phyloP scores from a whole-genome alignment of 2,329 filamentous ascomycete genomes.

The Verticillium klebahnii region DNA sequence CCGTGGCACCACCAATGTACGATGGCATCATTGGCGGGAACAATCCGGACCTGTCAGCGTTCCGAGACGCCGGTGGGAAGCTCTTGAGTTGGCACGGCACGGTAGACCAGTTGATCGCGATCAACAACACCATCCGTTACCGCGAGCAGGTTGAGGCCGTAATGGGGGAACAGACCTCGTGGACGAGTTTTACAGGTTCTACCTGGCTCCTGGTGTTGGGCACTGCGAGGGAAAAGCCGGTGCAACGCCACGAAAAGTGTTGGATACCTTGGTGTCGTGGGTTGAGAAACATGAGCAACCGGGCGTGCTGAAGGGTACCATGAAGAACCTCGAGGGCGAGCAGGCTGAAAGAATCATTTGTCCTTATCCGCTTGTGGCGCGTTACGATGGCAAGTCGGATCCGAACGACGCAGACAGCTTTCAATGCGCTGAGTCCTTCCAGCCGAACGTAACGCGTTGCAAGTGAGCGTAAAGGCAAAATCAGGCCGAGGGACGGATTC shows the following conservation, averaged over 20 bases:
- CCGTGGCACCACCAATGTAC: slow-evolving; percentile 2
- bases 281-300: slow-evolving; percentile 19
- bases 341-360: background rate
- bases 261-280: slow-evolving; percentile 44
- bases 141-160: background rate
- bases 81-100: slow-evolving; percentile 42
- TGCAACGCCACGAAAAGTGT: slow-evolving; percentile 32
- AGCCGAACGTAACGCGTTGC: background rate
- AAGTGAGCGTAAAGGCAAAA: background rate
- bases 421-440: background rate
- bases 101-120: slow-evolving; percentile 23
- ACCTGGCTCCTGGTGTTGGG: slow-evolving; percentile 48
- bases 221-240: slow-evolving; percentile 45
- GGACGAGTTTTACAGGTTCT: slow-evolving; percentile 45
- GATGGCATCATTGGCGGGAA: slow-evolving; percentile 24
- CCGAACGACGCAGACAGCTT: background rate
- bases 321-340: background rate
- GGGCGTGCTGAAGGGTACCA: background rate
- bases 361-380: background rate
- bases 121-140: slow-evolving; percentile 26
- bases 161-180: background rate
- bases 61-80: slow-evolving; percentile 31
- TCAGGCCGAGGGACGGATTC: too few species aligned
- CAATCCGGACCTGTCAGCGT: slow-evolving; percentile 30
- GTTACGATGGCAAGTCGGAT: background rate